Conservation (phyloP, 139 green algal genomes). For the Coelastrella sp. region DNA sequence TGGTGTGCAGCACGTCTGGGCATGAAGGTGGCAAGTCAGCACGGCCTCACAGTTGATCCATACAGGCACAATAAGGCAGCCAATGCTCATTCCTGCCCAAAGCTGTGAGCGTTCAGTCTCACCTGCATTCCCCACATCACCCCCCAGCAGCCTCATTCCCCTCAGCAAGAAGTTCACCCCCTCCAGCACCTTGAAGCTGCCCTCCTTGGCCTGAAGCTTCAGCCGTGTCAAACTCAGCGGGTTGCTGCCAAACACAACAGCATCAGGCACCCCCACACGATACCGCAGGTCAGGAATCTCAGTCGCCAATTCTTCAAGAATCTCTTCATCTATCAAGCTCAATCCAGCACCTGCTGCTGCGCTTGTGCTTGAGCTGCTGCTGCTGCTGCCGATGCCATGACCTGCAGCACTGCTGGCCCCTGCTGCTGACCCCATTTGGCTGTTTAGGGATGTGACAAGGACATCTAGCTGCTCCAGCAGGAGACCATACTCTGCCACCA, state of each 20-base stretch:
- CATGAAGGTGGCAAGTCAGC: not conserved
- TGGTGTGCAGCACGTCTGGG: too few species aligned
- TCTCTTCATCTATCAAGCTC: slow-evolving; percentile 43
- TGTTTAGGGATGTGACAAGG: slow-evolving; percentile 58
- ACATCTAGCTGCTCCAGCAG: slow-evolving; percentile 82
- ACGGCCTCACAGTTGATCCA: not conserved
- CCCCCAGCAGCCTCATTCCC: slow-evolving; percentile 84
- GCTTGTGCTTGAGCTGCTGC: slow-evolving; percentile 10
- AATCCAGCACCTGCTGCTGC: slow-evolving; percentile 23
- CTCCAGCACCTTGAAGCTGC: slow-evolving; percentile 76
- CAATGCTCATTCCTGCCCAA: not conserved
- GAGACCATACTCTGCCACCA: slow-evolving; percentile 90
- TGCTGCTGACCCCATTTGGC: not conserved
- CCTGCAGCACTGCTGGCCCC: slow-evolving; percentile 25
- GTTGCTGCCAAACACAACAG: slow-evolving; percentile 75
- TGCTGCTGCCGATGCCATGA: slow-evolving; percentile 12
- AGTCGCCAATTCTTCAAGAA: slow-evolving; percentile 82
- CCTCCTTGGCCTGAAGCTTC: slow-evolving; percentile 69
- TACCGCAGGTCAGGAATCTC: slow-evolving; percentile 93
- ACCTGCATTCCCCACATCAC: slow-evolving; percentile 71
- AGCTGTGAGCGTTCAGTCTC: not conserved
- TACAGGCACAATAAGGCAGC: not conserved
- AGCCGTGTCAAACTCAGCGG: slow-evolving; percentile 73
- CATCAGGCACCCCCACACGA: slow-evolving; percentile 76
- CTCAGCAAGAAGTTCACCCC: slow-evolving; percentile 84